A percentile compares a stretch with the other conserved stretches of the same genome.
Conservation (phyloP, 148 eudicot species). For the Rhododendron williamsianum region DNA sequence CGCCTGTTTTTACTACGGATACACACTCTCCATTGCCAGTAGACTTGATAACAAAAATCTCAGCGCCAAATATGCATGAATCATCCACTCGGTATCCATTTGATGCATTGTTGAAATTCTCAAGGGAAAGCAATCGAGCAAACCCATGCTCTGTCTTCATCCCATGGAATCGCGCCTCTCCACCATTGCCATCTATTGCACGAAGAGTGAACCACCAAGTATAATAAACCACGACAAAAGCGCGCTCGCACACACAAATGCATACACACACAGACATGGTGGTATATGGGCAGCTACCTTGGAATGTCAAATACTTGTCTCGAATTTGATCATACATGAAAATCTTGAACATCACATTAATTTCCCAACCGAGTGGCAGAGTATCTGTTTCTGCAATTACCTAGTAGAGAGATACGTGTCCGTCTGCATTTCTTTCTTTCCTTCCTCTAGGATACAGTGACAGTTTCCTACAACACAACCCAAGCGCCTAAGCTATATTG, state of each 20-base stretch:
- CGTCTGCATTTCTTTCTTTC: neutral
- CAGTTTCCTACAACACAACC: neutral
- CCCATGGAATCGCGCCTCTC: neutral
- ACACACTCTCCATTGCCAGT: neutral
- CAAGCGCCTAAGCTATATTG: neutral
- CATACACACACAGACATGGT: neutral
- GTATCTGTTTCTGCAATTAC: neutral
- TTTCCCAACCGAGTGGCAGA: neutral
- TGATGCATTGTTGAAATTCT: neutral
- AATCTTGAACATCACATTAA: neutral
- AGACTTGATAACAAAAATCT: neutral
- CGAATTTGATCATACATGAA: neutral
- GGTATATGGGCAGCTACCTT: neutral
- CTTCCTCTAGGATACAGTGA: neutral
- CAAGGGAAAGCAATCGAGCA: neutral
- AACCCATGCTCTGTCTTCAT: neutral
- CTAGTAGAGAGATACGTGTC: neutral
- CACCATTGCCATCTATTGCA: neutral
- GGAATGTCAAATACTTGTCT: neutral
- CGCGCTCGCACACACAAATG: too few relatives aligned
- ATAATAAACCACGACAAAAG: neutral
- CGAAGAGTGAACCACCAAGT: neutral
- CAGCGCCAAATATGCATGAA: neutral
- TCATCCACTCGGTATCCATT: neutral
- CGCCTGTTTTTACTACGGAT: neutral